Evolutionary conservation across 1,284 basidiomycete genomes (phyloP), one percentile per base, ranked within the genome.

Genomic region (Sphagnurus paluster): DNA sequence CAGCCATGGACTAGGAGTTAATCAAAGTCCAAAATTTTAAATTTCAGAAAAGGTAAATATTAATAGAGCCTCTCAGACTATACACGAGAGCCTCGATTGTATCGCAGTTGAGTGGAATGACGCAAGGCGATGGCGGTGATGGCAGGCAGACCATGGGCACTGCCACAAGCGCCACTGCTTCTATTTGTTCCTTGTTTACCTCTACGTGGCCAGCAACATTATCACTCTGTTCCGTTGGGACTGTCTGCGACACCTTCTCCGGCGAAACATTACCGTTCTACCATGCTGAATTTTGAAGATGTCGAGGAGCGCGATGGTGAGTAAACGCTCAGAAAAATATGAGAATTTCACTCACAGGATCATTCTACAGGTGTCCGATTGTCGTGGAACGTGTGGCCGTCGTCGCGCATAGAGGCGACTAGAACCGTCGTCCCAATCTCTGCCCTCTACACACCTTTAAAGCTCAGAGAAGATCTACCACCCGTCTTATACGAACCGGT

Each of bases 301-400:
- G 74, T 77, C 34, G 75, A 77, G 62, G 75, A 77, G 55, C 69
- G 75, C 54, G 75, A 84, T 61, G 82, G 81, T 79, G 44, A 48
- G 71, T 56, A 19, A 34, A 3, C 29, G 33, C 16, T 23, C 29
- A 10, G 39, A n/a, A 40, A 19, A 39, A 32, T 13, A n/a, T 30
- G 17, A 16, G 42, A 44, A 41, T 32, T 13, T 37, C 23, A 26
- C 13, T 41, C 26, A 46, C 37, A 46, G n/a, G 34, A 32, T 26
- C 20, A 39, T 29, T 43, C 21, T 32, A 37, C 37, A 95, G 92
- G 93, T 60, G 84, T 95, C 38, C 82, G 93, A 49, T 77, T 95
- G 60, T 96, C 93, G 48, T 98, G 96, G 96, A 99, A 99, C 69
- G 93, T 95, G 48, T 99, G 95, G 93, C 94, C 96, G 1, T 95